phyloP scores from a whole-genome alignment of 768 basidiomycete species.

The Tylopilus sp. region DNA sequence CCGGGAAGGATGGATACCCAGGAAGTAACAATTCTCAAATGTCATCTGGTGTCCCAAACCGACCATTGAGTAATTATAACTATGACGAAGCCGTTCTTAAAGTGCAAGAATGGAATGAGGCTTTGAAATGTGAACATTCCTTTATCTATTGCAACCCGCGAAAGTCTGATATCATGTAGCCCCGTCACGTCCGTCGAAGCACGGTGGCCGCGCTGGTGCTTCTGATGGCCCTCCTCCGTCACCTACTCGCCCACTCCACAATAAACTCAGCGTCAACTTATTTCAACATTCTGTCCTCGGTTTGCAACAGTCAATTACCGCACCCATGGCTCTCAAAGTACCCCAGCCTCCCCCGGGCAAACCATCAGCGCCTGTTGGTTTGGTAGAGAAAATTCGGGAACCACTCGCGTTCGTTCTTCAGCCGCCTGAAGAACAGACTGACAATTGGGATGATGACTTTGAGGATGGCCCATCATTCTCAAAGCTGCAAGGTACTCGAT shows the following conservation, averaged over 20 bases:
- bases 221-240: slow-evolving; percentile 42
- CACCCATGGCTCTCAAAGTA: slow-evolving; percentile 26
- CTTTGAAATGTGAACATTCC: slow-evolving; percentile 67
- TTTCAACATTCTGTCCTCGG: slow-evolving; percentile 33
- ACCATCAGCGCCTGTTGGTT: slow-evolving; percentile 24
- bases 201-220: slow-evolving; percentile 41
- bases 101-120: slow-evolving; percentile 99
- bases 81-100: slow-evolving; percentile 92
- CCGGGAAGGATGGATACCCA: slow-evolving; percentile 25
- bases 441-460: slow-evolving; percentile 99
- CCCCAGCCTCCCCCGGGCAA: slow-evolving; percentile 17
- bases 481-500: slow-evolving; percentile 60
- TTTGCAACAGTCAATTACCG: slow-evolving; percentile 34
- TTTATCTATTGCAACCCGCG: slow-evolving; percentile 13
- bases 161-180: slow-evolving; percentile 39
- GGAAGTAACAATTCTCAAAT: slow-evolving; percentile 35
- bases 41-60: slow-evolving; percentile 35
- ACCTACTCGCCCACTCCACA: slow-evolving; percentile 34
- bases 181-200: slow-evolving; percentile 71
- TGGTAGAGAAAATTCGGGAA: slow-evolving; percentile 41
- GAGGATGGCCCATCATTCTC: slow-evolving; percentile 88
- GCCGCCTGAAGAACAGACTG: slow-evolving; percentile 80
- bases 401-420: slow-evolving; percentile 65
- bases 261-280: slow-evolving; percentile 24
- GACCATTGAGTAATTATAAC: slow-evolving; percentile 76